Evolutionary conservation across 371 early-diverging fungal genomes (phyloP).

Genomic region (Fennellomyces sp.): DNA sequence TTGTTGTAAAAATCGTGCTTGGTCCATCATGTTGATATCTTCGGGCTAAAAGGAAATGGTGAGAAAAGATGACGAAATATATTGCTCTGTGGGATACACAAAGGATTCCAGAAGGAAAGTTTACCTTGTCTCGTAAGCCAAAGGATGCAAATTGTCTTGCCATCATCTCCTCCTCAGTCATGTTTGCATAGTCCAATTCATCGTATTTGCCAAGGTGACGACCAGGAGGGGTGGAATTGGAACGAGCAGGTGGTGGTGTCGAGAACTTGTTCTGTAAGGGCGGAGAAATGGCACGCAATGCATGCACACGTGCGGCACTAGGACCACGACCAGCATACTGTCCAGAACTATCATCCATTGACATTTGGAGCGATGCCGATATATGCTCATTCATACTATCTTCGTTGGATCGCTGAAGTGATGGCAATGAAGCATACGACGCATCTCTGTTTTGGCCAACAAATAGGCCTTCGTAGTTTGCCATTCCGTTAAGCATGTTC

Average conservation of each 20-base stretch:
- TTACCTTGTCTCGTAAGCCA: neutral
- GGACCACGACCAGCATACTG: neutral
- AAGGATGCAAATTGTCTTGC: slow-evolving; percentile 1
- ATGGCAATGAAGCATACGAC: slow-evolving; percentile 65
- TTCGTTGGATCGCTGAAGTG: slow-evolving; percentile 33
- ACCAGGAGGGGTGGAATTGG: slow-evolving; percentile 56
- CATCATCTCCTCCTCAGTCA: neutral
- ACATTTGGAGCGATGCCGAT: slow-evolving; percentile 1
- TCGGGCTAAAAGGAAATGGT: neutral
- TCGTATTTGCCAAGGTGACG: slow-evolving; percentile 10
- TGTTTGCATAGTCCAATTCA: slow-evolving; percentile 6
- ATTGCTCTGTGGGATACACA: too few relatives aligned
- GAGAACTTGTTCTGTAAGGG: slow-evolving; percentile 9
- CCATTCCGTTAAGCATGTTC: neutral
- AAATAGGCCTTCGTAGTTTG: neutral
- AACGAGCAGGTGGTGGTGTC: slow-evolving; percentile 42
- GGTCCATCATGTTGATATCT: neutral
- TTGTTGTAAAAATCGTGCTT: slow-evolving; percentile 2
- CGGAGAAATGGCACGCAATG: neutral
- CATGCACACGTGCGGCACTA: slow-evolving; percentile 2
- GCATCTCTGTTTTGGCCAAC: slow-evolving; percentile 87
- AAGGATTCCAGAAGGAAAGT: too few relatives aligned
- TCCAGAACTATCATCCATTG: neutral
- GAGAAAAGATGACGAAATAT: neutral
- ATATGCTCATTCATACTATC: slow-evolving; percentile 1